phyloP scores from a whole-genome alignment of 139 green algal species.

The Tetradesmus lagerheimii region DNA sequence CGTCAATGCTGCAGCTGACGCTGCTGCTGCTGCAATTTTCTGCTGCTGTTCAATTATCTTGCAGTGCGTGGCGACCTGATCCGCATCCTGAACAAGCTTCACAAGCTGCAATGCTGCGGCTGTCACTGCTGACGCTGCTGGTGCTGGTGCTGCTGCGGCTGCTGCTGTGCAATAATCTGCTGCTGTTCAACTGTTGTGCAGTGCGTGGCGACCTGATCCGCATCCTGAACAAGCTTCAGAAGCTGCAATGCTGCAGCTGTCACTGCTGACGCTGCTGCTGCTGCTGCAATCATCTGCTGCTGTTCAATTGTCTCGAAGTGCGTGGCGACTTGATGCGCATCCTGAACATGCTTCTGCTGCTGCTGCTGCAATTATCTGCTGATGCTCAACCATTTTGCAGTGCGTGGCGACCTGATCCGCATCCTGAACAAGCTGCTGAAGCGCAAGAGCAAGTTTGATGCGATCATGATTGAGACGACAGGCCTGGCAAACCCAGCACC shows the following conservation, averaged over 20 bases:
- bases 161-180: not conserved
- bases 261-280: too few relatives aligned
- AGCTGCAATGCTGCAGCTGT: too few relatives aligned
- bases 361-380: not conserved
- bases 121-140: not conserved
- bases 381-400: conserved; percentile 58
- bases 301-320: conserved; percentile 56
- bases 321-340: conserved; percentile 88
- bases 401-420: conserved; percentile 89
- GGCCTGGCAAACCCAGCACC: conserved; percentile 93
- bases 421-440: conserved; percentile 86
- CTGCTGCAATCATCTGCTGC: not conserved
- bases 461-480: conserved; percentile 93
- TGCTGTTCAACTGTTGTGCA: conserved; percentile 42
- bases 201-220: conserved; percentile 90
- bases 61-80: conserved; percentile 90
- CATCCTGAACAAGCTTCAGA: conserved; percentile 67
- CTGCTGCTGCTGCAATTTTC: too few relatives aligned
- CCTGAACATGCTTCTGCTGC: conserved; percentile 48
- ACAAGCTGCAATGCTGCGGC: too few relatives aligned
- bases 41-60: not conserved
- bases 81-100: conserved; percentile 80
- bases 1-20: too few relatives aligned
- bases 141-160: not conserved
- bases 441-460: conserved; percentile 83